Evolutionary conservation across 2,329 filamentous ascomycete species (phyloP).

Genomic region (Xylaria sp.): DNA sequence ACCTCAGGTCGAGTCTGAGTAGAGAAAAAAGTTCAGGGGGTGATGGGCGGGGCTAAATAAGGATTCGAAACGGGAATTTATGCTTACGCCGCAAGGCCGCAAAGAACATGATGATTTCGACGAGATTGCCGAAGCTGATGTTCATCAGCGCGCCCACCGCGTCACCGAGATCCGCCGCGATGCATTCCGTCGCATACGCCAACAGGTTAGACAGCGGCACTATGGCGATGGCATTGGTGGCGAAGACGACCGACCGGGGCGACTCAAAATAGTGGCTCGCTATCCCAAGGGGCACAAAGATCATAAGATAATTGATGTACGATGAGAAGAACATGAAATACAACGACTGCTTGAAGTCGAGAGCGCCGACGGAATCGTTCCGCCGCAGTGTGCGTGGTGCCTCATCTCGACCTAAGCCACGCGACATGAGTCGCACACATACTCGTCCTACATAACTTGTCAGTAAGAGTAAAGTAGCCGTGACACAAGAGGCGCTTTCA

Average conservation of each 20-base stretch:
- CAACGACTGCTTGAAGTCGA: slow-evolving; percentile 9
- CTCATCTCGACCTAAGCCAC: slow-evolving; percentile 1
- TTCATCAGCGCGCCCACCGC: slow-evolving; percentile 64
- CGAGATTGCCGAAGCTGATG: slow-evolving; percentile 44
- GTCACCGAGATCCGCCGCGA: slow-evolving; percentile 25
- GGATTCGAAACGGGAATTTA: not conserved
- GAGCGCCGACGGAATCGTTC: not conserved
- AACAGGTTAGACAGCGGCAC: slow-evolving; percentile 73
- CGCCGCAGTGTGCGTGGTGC: slow-evolving; percentile 3
- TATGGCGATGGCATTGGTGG: slow-evolving; percentile 74
- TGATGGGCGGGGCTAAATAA: not conserved
- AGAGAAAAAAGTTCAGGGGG: not conserved
- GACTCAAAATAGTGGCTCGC: slow-evolving; percentile 59
- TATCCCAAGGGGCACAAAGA: slow-evolving; percentile 79
- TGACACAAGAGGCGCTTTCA: not conserved
- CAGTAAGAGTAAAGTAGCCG: not conserved
- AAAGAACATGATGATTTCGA: slow-evolving; percentile 6
- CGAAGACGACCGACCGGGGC: slow-evolving; percentile 68
- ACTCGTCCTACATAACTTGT: slow-evolving; percentile 5
- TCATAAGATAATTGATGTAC: slow-evolving; percentile 68
- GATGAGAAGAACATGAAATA: slow-evolving; percentile 15
- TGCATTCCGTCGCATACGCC: slow-evolving; percentile 70
- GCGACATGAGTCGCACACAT: slow-evolving; percentile 9
- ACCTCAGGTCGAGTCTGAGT: not conserved
- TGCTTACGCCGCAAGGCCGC: slow-evolving; percentile 20